These are phyloP conservation scores for Massarina eburnea DNA, from an alignment of 2,329 filamentous ascomycete genomes.

Conservation along the genomic window DNA sequence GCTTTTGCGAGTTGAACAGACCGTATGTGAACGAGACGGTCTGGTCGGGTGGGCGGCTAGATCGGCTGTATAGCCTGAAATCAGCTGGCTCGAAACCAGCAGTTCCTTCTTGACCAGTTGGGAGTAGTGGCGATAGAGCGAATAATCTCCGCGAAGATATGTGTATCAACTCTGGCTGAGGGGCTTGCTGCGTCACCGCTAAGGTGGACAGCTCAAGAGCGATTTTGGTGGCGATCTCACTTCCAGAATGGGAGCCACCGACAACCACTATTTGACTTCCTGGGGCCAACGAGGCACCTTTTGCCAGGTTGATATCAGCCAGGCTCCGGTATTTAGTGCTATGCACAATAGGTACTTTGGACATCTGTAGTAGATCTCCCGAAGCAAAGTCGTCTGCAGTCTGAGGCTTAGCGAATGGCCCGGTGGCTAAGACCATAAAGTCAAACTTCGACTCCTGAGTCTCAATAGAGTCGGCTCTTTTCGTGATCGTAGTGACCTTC, in stretches of 20 bases:
- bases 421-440: slow-evolving; percentile 67
- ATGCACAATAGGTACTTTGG: slow-evolving; percentile 54
- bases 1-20: not conserved
- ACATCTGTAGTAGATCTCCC: slow-evolving; percentile 58
- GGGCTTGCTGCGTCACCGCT: not conserved
- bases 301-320: slow-evolving; percentile 21
- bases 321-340: slow-evolving; percentile 67
- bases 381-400: slow-evolving; percentile 49
- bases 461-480: not conserved
- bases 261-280: slow-evolving; percentile 58
- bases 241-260: slow-evolving; percentile 77
- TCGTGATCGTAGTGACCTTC: not conserved
- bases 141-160: slow-evolving; percentile 67
- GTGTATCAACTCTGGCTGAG: slow-evolving; percentile 59
- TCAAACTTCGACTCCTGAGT: slow-evolving; percentile 54
- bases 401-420: not conserved
- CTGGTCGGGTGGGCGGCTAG: slow-evolving; percentile 15
- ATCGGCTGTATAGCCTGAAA: slow-evolving; percentile 37
- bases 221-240: slow-evolving; percentile 70
- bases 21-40: slow-evolving; percentile 3
- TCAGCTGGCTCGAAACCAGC: slow-evolving; percentile 8
- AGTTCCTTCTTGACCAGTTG: slow-evolving; percentile 29
- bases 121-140: slow-evolving; percentile 57
- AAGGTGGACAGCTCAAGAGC: slow-evolving; percentile 63
- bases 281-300: slow-evolving; percentile 1